phyloP scores from a whole-genome alignment of 2,329 filamentous ascomycete species.

The Lasiodiplodia hormozganensis region DNA sequence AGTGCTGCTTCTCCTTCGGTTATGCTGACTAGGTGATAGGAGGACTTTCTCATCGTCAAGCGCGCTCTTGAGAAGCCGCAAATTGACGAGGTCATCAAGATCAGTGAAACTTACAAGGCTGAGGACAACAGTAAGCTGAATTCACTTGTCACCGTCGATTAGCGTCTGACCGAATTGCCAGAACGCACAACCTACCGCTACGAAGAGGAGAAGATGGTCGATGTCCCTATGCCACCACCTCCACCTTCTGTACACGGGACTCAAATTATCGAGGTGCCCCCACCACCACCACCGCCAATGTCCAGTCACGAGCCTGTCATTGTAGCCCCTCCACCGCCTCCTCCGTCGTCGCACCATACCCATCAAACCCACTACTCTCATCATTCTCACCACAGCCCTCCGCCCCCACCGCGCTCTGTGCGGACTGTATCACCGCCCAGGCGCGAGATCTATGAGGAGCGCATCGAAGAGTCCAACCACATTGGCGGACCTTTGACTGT shows the following conservation, averaged over 20 bases:
- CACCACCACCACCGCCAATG: conserved; percentile 28
- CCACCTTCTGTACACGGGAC: conserved; percentile 9
- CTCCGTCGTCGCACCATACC: conserved; percentile 17
- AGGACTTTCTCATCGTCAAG: conserved; percentile 79
- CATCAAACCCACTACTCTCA: conserved; percentile 24
- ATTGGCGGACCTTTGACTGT: conserved; percentile 56
- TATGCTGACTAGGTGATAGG: conserved; percentile 60
- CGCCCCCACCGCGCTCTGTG: conserved; percentile 33
- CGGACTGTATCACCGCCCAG: conserved; percentile 41
- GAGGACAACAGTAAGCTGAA: conserved; percentile 47
- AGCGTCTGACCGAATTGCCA: conserved; percentile 41
- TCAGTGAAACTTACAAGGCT: conserved; percentile 76
- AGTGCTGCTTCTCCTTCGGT: not conserved
- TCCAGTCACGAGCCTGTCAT: conserved; percentile 23
- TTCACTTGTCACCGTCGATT: conserved; percentile 29
- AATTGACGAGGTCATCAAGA: conserved; percentile 85
- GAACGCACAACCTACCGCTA: conserved; percentile 27
- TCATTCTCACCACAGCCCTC: conserved; percentile 21
- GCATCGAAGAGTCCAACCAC: conserved; percentile 55
- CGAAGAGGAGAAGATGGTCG: conserved; percentile 23
- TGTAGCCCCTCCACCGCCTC: conserved; percentile 40
- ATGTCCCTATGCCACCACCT: conserved; percentile 29
- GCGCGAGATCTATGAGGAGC: conserved; percentile 44
- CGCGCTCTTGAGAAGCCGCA: conserved; percentile 88
- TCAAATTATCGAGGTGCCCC: conserved; percentile 32